Conservation (phyloP, 345 rosid species). For the Mallotus nudiflorus region DNA sequence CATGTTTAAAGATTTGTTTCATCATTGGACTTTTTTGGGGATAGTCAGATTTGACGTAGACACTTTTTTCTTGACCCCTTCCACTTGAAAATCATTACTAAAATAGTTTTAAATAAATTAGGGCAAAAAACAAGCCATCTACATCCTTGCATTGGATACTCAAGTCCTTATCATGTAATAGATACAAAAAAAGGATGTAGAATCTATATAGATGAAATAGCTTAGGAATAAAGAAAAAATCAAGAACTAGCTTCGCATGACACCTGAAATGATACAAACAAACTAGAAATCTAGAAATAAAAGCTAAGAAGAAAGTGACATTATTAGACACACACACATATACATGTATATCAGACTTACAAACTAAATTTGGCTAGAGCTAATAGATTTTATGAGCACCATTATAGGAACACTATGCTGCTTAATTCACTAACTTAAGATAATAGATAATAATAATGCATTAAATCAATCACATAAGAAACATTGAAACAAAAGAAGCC, state of each 20-base stretch:
- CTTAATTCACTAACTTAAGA: too few relatives aligned
- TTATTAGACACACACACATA: too few relatives aligned
- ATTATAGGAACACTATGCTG: neutral
- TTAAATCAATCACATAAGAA: too few relatives aligned
- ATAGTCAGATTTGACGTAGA: too few relatives aligned
- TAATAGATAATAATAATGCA: too few relatives aligned
- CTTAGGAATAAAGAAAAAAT: neutral
- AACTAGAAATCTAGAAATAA: too few relatives aligned
- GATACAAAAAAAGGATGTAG: neutral
- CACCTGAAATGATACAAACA: too few relatives aligned
- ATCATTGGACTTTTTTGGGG: too few relatives aligned
- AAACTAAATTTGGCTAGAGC: neutral
- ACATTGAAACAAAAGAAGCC: too few relatives aligned
- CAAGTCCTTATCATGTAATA: neutral
- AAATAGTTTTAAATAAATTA: neutral
- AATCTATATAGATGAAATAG: neutral
- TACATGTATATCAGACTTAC: too few relatives aligned
- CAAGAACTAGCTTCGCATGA: neutral
- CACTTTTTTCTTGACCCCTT: conserved; percentile 55
- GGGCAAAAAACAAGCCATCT: neutral
- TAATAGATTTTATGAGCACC: neutral
- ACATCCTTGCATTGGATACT: neutral
- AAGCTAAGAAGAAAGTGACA: too few relatives aligned
- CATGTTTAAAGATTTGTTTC: too few relatives aligned
- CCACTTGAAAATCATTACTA: conserved; percentile 43